Conservation (phyloP, 1,284 basidiomycete species). For the Rhodotorula sp. region DNA sequence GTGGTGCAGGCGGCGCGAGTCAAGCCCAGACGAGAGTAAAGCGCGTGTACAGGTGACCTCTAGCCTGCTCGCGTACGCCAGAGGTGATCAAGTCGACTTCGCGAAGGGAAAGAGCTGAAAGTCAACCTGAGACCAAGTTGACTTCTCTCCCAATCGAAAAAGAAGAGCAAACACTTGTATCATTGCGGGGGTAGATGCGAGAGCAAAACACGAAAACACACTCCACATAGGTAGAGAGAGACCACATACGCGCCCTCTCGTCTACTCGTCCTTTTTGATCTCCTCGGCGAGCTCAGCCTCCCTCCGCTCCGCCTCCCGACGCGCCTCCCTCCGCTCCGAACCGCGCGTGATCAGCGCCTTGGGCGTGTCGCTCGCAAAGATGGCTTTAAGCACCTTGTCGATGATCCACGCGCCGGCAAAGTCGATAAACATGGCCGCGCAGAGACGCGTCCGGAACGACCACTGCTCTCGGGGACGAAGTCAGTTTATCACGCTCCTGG, state of each 20-base stretch:
- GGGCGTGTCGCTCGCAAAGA: constrained; percentile 73
- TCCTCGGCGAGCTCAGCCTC: constrained; percentile 18
- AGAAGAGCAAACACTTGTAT: neutral
- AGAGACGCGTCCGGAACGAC: constrained; percentile 77
- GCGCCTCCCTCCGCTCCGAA: constrained; percentile 19
- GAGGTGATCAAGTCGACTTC: no score
- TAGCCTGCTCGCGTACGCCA: no score
- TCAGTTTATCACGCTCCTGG: neutral
- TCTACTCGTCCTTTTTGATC: constrained; percentile 29
- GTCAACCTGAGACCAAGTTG: no score
- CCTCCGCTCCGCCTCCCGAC: constrained; percentile 16
- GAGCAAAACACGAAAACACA: neutral
- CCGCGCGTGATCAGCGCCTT: constrained; percentile 33
- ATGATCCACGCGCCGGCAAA: constrained; percentile 83
- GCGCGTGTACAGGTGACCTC: no score
- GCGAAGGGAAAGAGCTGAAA: no score
- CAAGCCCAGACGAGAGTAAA: no score
- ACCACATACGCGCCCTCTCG: neutral
- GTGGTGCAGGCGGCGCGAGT: no score
- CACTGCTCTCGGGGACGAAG: constrained; percentile 44
- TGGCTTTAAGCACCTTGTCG: constrained; percentile 74
- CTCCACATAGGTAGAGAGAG: neutral
- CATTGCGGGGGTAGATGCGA: neutral
- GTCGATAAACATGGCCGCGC: constrained; percentile 77
- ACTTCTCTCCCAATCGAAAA: no score